Conservation (phyloP, 176 grass and related monocot species). For the Zea luxurians region DNA sequence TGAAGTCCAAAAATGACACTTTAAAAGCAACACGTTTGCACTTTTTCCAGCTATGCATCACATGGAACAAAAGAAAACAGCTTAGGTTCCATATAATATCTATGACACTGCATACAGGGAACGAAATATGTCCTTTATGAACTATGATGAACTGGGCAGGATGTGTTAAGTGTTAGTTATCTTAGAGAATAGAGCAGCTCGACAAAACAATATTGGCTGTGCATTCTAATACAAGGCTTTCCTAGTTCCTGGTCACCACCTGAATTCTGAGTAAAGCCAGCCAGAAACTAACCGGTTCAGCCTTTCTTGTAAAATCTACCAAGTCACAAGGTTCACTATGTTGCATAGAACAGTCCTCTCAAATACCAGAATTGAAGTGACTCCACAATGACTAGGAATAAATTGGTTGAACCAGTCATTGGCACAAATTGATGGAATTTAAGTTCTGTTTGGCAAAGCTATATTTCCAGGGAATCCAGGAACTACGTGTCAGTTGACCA, state of each 20-base stretch:
- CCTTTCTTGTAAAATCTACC: slow-evolving; percentile 15
- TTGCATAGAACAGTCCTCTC: slow-evolving; percentile 10
- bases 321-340: not conserved
- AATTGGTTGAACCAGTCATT: not conserved
- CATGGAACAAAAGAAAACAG: not conserved
- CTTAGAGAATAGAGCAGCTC: not conserved
- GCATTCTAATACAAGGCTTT: not conserved
- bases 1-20: slow-evolving; percentile 3
- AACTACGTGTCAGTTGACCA: not conserved
- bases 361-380: not conserved
- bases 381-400: not conserved
- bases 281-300: slow-evolving; percentile 7
- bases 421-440: not conserved
- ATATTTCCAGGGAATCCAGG: not conserved
- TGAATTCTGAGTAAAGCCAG: not conserved
- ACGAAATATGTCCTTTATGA: slow-evolving; percentile 1
- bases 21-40: not conserved
- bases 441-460: too few species aligned
- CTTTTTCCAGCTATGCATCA: not conserved
- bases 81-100: not conserved
- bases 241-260: not conserved
- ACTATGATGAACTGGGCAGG: not conserved
- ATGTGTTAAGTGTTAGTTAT: slow-evolving; percentile 4
- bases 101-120: not conserved
- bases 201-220: slow-evolving; percentile 13